phyloP scores from a whole-genome alignment of 345 rosid genomes.

The Jatropha curcas region DNA sequence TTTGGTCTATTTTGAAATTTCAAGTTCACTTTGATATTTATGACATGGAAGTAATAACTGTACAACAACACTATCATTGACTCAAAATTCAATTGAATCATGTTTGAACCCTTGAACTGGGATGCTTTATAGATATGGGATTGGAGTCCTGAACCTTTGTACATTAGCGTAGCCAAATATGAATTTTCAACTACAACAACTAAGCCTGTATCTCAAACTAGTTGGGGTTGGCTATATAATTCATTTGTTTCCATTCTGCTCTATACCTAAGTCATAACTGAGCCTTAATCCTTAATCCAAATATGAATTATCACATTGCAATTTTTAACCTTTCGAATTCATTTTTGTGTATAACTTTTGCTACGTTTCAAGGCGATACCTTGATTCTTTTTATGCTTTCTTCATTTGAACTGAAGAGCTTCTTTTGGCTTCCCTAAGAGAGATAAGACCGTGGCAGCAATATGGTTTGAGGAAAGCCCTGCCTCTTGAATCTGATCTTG shows the following conservation, averaged over 20 bases:
- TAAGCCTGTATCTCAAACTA: no score
- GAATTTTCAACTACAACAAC: no score
- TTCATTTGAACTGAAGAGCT: constrained; percentile 49
- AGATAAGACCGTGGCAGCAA: constrained; percentile 59
- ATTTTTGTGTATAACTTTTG: neutral
- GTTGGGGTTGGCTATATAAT: no score
- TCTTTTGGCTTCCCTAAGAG: constrained; percentile 59
- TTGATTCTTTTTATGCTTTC: constrained; percentile 14
- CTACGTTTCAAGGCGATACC: neutral
- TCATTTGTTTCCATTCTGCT: no score
- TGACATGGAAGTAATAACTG: neutral
- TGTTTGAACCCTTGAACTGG: neutral
- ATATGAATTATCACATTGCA: neutral
- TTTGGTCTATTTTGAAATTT: neutral
- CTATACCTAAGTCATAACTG: no score
- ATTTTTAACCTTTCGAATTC: neutral
- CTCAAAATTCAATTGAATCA: neutral
- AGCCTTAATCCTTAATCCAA: no score
- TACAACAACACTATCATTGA: neutral
- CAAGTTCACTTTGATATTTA: neutral
- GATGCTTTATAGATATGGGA: neutral
- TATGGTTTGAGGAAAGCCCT: constrained; percentile 61
- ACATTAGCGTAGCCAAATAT: constrained; percentile 2
- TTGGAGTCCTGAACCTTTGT: neutral
- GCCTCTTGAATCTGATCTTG: constrained; percentile 61